phyloP scores from a whole-genome alignment of 192 early-diverging fungal genomes.

The Coemansia sp. region DNA sequence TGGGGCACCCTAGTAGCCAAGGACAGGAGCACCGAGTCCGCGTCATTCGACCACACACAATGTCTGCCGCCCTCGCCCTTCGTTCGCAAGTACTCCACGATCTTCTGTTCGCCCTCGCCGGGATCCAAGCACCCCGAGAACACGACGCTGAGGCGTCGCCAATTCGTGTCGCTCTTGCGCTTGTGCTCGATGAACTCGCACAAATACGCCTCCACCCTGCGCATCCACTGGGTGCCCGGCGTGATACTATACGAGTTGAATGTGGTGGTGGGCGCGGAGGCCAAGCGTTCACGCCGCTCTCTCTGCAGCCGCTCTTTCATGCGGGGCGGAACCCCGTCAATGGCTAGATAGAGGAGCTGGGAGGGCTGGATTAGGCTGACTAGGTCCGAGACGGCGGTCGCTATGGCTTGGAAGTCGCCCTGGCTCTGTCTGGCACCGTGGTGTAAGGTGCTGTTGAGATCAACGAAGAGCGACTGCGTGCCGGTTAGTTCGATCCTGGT shows the following conservation, averaged over 20 bases:
- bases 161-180: conserved; percentile 70
- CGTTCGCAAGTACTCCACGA: conserved; percentile 90
- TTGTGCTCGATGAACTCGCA: conserved; percentile 81
- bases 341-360: conserved; percentile 86
- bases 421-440: conserved; percentile 18
- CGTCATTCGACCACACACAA: conserved; percentile 93
- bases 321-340: conserved; percentile 93
- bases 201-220: conserved; percentile 70
- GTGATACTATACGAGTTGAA: conserved; percentile 96
- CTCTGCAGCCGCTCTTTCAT: conserved; percentile 98
- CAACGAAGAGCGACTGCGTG: conserved; percentile 38
- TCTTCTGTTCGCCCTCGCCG: conserved; percentile 99
- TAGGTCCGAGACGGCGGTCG: conserved; percentile 17
- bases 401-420: conserved; percentile 18
- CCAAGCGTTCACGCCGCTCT: conserved; percentile 80
- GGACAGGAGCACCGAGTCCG: conserved; percentile 93
- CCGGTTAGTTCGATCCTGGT: conserved; percentile 12
- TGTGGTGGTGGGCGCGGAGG: conserved; percentile 56
- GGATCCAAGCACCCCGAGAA: conserved; percentile 89
- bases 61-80: conserved; percentile 58
- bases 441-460: conserved; percentile 50
- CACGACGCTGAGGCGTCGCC: conserved; percentile 80
- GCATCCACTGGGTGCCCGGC: conserved; percentile 93
- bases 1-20: conserved; percentile 88
- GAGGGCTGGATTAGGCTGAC: conserved; percentile 64